These are phyloP conservation scores for Zymoseptoria brevis DNA, from an alignment of 2,329 filamentous ascomycete genomes.

Conservation along the genomic window DNA sequence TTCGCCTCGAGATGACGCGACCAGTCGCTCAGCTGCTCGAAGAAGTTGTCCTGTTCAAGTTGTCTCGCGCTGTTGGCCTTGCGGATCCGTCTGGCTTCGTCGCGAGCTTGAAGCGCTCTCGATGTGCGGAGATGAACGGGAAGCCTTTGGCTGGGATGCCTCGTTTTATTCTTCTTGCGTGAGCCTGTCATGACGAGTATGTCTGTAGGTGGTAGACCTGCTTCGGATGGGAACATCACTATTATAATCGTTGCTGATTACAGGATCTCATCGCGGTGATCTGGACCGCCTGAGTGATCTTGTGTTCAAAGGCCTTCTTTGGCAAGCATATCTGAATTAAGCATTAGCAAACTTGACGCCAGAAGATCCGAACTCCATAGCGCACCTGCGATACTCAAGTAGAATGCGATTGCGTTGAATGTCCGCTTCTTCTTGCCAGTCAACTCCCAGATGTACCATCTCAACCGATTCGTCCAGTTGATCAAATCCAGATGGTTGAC, in stretches of 20 bases:
- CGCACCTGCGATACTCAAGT: slow-evolving; percentile 57
- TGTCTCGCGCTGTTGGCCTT: background rate
- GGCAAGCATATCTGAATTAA: slow-evolving; percentile 31
- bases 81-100: background rate
- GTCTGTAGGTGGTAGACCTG: background rate
- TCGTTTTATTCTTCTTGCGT: slow-evolving; percentile 1
- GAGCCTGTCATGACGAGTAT: slow-evolving; percentile 1
- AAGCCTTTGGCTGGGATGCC: slow-evolving; percentile 1
- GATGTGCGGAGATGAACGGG: background rate
- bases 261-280: background rate
- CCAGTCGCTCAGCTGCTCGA: background rate
- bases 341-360: background rate
- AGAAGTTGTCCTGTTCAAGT: background rate
- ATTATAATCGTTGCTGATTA: background rate
- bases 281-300: background rate
- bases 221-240: background rate
- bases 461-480: slow-evolving; percentile 57
- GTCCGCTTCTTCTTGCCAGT: slow-evolving; percentile 50
- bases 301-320: slow-evolving; percentile 30
- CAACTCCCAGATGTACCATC: slow-evolving; percentile 51
- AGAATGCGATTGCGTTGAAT: slow-evolving; percentile 58
- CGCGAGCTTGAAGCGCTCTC: background rate
- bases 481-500: slow-evolving; percentile 59
- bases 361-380: background rate
- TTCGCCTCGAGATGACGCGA: background rate